Evolutionary conservation across 805 yeast genomes (phyloP), one percentile per base, ranked within the genome.

Genomic region (Candida gorgasii): DNA sequence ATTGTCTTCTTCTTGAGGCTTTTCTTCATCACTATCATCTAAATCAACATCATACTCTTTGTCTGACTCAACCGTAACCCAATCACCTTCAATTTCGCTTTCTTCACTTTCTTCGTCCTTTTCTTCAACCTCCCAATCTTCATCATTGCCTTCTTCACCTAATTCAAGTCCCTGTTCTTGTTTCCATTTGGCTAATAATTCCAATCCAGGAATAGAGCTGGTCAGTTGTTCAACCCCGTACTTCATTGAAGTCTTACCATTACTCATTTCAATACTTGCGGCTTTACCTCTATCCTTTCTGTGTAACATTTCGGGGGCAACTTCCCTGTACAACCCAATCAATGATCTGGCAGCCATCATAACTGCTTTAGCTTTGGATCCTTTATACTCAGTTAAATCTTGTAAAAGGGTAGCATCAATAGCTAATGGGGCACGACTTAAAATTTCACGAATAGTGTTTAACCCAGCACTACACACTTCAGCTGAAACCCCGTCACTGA

Each of bases 391-490:
- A 7, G 85, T 76, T 59, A 93, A 75, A 66, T 93, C 99, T 53
- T 90, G 97, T 46, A 93, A 71, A 39, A 93, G 69, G 1, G 90
- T 80, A 42, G 86, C 83, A 40, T 89, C 97, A 54, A 93, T 89
- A 18, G 98, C 96, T 50, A 92, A 73, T 12, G 99, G 97, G 8
- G 95, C 95, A 73, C 99, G 83, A 1, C 96, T 66, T 49, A 90
- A 75, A 45, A 93, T 89, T 65, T 93, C 99, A 54, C 98, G 76
- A 46, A 92, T 92, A 3, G 98, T 87, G 64, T 93, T 93, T 51
- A 93, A 76, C 57, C 99, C 99, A 4, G 98, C 98, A 40, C 97
- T 89, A 4, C 97, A 97, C 42, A 90, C 99, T 66, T 93, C 97
- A 24, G 96, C 82, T 12, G 97, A 89, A 29, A 93, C 99, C 75